Evolutionary conservation across 2,329 filamentous ascomycete genomes (phyloP).

Genomic region (Hymenoscyphus salicellus): DNA sequence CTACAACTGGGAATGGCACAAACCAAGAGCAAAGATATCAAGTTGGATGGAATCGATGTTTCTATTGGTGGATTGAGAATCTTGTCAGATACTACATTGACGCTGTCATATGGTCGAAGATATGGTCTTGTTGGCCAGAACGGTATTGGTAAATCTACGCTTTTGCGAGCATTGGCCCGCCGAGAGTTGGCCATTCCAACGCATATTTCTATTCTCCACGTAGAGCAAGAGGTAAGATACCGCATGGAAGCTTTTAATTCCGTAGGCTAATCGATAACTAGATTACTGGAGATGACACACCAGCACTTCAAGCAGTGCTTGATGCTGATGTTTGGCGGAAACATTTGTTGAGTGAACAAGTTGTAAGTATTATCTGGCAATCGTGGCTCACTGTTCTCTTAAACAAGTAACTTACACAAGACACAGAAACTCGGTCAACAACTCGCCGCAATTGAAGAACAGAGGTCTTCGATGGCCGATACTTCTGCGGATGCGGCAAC

Average conservation of each 20-base stretch:
- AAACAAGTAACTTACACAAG: conserved; percentile 14
- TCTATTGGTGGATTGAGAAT: conserved; percentile 88
- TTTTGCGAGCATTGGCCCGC: conserved; percentile 84
- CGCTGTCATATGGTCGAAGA: conserved; percentile 84
- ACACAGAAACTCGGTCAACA: conserved; percentile 69
- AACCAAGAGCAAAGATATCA: conserved; percentile 97
- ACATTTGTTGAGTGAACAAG: conserved; percentile 84
- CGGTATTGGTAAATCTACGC: conserved; percentile 97
- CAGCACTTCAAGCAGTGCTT: conserved; percentile 88
- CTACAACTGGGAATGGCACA: conserved; percentile 76
- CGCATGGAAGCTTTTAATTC: too few relatives aligned
- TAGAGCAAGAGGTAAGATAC: conserved; percentile 80
- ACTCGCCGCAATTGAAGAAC: conserved; percentile 71
- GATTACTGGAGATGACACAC: conserved; percentile 93
- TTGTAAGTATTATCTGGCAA: conserved; percentile 49
- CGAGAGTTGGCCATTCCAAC: conserved; percentile 93
- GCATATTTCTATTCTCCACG: conserved; percentile 97
- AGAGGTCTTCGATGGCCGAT: conserved; percentile 79
- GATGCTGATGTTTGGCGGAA: conserved; percentile 99
- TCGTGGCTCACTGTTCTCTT: not conserved
- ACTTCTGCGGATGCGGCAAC: conserved; percentile 84
- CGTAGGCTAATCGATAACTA: conserved; percentile 42
- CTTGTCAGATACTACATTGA: conserved; percentile 83
- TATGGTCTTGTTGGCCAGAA: conserved; percentile 99
- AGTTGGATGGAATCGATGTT: conserved; percentile 93